Evolutionary conservation across 805 yeast species (phyloP), one percentile per base, ranked within the genome.

Genomic region (Candida verbasci): DNA sequence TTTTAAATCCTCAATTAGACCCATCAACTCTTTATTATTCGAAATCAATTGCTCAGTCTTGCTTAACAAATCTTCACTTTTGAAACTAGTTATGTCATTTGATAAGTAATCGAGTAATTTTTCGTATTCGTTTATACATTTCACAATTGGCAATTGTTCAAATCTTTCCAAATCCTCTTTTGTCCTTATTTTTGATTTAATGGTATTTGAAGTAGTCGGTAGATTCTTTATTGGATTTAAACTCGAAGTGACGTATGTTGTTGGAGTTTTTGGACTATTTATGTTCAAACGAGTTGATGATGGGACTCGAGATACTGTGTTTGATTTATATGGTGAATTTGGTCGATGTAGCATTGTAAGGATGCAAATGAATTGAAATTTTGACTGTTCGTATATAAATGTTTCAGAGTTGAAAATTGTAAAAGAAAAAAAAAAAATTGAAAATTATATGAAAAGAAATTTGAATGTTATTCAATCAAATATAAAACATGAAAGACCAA

Each of bases 181-280:
- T 2, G 53, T 44, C 11, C 35, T 48, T 17, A 50, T 48, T 15
- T 36, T 44, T 29, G 43, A 40, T 24, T 43, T 46, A 36, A 48
- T 43, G 24, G 40, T 43, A 24, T 31, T 31, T 32, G 38, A 41
- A 20, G 48, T 52, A 3, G 55, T 44, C 2, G 62, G 62, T 8
- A 50, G 31, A 41, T 59, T 58, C 39, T 53, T 48, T 17, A 48
- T 50, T 9, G 72, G 72, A 38, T 66, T 67, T 24, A 66, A 52
- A 10, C 70, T 62, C 12, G 69, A 62, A 7, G 61, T 46, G 22
- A 60, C 60, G 39, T 63, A 62, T 3, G 63, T 58, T 1, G 58
- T 49, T 2, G 57, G 40, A 4, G 65, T 58, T n/a, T 50, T 50
- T 6, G 65, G 53, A 18, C 30, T 10, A 17, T 5, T 31, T 3